These are phyloP conservation scores for Pseudogymnoascus sp. DNA, from an alignment of 2,329 filamentous ascomycete genomes.

Conservation along the genomic window DNA sequence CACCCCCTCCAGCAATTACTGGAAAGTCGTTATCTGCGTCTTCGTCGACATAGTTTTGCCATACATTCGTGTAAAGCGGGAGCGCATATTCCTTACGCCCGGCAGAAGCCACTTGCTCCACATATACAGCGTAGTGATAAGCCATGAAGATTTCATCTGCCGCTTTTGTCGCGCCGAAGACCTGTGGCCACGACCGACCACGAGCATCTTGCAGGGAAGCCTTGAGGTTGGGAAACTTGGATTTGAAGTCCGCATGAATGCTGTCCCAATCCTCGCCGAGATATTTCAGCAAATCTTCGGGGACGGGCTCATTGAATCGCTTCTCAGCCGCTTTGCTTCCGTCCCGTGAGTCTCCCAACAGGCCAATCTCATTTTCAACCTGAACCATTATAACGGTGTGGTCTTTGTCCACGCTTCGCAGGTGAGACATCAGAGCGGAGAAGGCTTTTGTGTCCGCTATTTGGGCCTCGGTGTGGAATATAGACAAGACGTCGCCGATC, in stretches of 20 bases:
- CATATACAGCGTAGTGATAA: conserved; percentile 34
- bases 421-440: background rate
- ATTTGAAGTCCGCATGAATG: background rate
- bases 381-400: conserved; percentile 20
- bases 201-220: background rate
- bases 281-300: background rate
- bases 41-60: conserved; percentile 34
- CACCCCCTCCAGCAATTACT: conserved; percentile 35
- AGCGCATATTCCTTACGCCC: conserved; percentile 35
- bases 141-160: conserved; percentile 43
- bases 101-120: conserved; percentile 33
- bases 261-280: background rate
- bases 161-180: conserved; percentile 31
- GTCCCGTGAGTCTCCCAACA: background rate
- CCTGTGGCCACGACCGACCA: conserved; percentile 29
- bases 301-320: background rate
- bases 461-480: conserved; percentile 30
- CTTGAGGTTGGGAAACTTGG: background rate
- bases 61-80: conserved; percentile 39
- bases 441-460: conserved; percentile 8
- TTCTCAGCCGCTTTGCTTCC: background rate
- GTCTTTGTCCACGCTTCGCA: conserved; percentile 36
- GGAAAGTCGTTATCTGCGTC: conserved; percentile 29
- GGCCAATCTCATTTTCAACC: background rate
- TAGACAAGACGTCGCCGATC: conserved; percentile 29